Evolutionary conservation across 2,329 filamentous ascomycete species (phyloP), one percentile per base, ranked within the genome.

Genomic region (Exserohilum turcica): DNA sequence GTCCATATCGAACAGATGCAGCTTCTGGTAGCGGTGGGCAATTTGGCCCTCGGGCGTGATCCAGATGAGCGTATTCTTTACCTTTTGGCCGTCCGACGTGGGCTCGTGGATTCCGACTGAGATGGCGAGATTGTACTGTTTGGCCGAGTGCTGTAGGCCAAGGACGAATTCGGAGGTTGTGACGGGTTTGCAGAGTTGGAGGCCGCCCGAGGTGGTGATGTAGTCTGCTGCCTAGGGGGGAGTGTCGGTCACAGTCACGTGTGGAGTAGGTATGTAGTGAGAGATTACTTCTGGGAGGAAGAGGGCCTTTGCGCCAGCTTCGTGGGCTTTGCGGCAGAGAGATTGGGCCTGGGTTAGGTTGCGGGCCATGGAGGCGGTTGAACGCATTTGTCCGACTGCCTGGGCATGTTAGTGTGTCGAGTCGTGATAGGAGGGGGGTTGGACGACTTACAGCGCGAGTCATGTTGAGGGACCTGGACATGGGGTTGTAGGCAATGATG

Each of bases 201-300:
- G 76, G 0, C 88, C 89, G 2, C 87, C 80, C 0, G 85, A 86
- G 1, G 82, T 79, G 16, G 86, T 88, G 65, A 97, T 92, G 59
- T 96, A 97, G 77, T 96, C 92, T 51, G 93, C 93, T 81, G 97
- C 92, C n/a, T 49, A 93, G 92, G 48, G 96, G 86, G 77, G 97
- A 15, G 12, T 4, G 42, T 35, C 35, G 31, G 42, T 10, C 19
- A 13, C n/a, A 7, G 32, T 29, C 13, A 32, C 8, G 8, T 29
- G 29, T 13, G 24, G 15, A 15, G 24, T 16, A n/a, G n/a, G 27
- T 1, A 19, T 9, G 16, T 5, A 21, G 19, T n/a, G 37, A 2
- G 15, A 24, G 8, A 13, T 18, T 36, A 49, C 50, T 43, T 57
- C 93, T 10, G 93, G 93, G 47, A 97, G 87, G 78, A 97, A 97